phyloP scores from a whole-genome alignment of 495 filamentous ascomycete species.

The Tuber melanosporum region DNA sequence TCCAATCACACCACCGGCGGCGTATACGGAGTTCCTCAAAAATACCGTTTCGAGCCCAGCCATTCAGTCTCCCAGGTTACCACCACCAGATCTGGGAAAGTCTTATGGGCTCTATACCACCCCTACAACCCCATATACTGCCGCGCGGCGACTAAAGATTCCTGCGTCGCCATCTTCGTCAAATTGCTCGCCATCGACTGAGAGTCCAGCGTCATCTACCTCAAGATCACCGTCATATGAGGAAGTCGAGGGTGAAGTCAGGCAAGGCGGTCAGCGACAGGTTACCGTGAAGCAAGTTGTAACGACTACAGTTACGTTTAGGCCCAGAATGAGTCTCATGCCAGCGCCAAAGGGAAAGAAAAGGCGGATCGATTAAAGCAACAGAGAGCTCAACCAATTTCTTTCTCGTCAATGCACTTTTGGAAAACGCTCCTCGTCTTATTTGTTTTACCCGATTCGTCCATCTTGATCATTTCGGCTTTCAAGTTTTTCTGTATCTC shows the following conservation, averaged over 20 bases:
- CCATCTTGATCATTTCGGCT: not conserved
- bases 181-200: slow-evolving; percentile 39
- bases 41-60: slow-evolving; percentile 43
- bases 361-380: slow-evolving; percentile 56
- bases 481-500: not conserved
- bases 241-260: slow-evolving; percentile 27
- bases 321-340: slow-evolving; percentile 54
- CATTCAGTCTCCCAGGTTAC: slow-evolving; percentile 44
- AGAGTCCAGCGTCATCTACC: slow-evolving; percentile 35
- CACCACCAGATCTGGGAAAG: slow-evolving; percentile 31
- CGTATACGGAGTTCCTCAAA: slow-evolving; percentile 89
- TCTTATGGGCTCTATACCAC: slow-evolving; percentile 22
- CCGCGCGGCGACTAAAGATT: slow-evolving; percentile 35
- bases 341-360: slow-evolving; percentile 71
- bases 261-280: slow-evolving; percentile 25
- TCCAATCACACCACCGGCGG: slow-evolving; percentile 84
- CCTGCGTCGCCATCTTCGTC: slow-evolving; percentile 37
- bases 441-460: not conserved
- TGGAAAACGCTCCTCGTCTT: not conserved
- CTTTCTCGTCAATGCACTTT: not conserved
- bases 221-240: slow-evolving; percentile 35
- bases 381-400: not conserved
- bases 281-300: slow-evolving; percentile 53
- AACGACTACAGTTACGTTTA: slow-evolving; percentile 70
- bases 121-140: slow-evolving; percentile 39